Conservation (phyloP, 2,329 filamentous ascomycete species). For the Colletotrichum liaoningense region DNA sequence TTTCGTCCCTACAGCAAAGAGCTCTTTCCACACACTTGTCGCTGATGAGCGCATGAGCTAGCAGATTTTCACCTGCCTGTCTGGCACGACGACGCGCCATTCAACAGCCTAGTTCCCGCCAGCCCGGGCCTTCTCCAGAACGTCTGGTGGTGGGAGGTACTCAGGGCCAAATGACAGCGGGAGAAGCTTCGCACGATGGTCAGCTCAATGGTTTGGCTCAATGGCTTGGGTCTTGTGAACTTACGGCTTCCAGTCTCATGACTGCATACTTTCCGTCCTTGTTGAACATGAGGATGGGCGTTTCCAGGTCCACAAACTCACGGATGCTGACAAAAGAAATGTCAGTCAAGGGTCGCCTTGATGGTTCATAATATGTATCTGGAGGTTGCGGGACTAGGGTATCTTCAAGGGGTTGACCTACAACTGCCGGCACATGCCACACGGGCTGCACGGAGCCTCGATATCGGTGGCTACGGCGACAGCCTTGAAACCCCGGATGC, state of each 20-base stretch:
- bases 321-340: slow-evolving; percentile 69
- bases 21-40: not conserved
- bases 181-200: slow-evolving; percentile 63
- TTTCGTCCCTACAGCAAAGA: not conserved
- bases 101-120: not conserved
- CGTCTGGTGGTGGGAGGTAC: slow-evolving; percentile 57
- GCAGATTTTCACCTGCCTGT: no score
- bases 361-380: not conserved
- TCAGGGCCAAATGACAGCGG: slow-evolving; percentile 77
- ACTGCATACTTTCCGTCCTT: slow-evolving; percentile 79
- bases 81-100: not conserved
- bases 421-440: slow-evolving; percentile 97
- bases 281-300: slow-evolving; percentile 94
- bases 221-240: slow-evolving; percentile 29
- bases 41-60: not conserved
- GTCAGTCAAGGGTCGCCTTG: slow-evolving; percentile 2
- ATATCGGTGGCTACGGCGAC: slow-evolving; percentile 89
- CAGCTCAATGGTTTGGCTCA: not conserved
- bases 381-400: not conserved
- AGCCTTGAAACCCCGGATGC: slow-evolving; percentile 73
- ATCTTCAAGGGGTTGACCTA: slow-evolving; percentile 54
- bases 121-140: slow-evolving; percentile 30
- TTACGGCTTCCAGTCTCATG: slow-evolving; percentile 74
- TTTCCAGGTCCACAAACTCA: slow-evolving; percentile 76
- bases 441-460: slow-evolving; percentile 77